Conservation (phyloP, 2,329 filamentous ascomycete species). For the Nothomitra cinnamomea region DNA sequence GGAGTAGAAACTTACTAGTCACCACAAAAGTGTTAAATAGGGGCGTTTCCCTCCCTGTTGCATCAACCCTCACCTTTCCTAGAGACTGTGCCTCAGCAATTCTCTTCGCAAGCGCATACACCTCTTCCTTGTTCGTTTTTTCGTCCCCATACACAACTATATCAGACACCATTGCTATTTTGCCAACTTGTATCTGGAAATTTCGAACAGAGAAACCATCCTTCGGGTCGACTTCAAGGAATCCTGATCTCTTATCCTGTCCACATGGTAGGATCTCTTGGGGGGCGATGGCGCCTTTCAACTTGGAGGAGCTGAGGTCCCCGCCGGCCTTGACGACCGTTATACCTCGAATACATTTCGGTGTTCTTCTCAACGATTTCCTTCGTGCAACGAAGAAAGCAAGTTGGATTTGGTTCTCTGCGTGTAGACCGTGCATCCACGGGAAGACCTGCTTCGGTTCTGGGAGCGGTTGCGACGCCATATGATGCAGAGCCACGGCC, state of each 20-base stretch:
- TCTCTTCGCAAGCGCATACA: constrained; percentile 44
- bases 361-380: constrained; percentile 50
- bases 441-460: constrained; percentile 80
- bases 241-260: constrained; percentile 36
- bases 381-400: constrained; percentile 74
- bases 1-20: constrained; percentile 28
- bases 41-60: constrained; percentile 36
- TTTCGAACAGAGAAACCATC: constrained; percentile 93
- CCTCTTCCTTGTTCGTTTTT: constrained; percentile 38
- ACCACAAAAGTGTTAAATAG: constrained; percentile 76
- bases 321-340: constrained; percentile 82
- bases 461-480: constrained; percentile 64
- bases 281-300: constrained; percentile 76
- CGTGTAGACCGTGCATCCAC: constrained; percentile 87
- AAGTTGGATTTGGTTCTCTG: constrained; percentile 74
- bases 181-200: constrained; percentile 89
- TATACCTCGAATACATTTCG: constrained; percentile 61
- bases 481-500: constrained; percentile 55
- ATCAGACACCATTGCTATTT: constrained; percentile 74
- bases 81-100: constrained; percentile 60
- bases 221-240: constrained; percentile 68
- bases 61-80: constrained; percentile 51
- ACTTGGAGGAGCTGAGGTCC: constrained; percentile 51
- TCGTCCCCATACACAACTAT: constrained; percentile 83
- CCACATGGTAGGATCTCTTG: constrained; percentile 54